A percentile compares a stretch with the other conserved stretches of the same genome.
Conservation (phyloP, 1,284 basidiomycete species). For the Coriolopsis trogii region DNA sequence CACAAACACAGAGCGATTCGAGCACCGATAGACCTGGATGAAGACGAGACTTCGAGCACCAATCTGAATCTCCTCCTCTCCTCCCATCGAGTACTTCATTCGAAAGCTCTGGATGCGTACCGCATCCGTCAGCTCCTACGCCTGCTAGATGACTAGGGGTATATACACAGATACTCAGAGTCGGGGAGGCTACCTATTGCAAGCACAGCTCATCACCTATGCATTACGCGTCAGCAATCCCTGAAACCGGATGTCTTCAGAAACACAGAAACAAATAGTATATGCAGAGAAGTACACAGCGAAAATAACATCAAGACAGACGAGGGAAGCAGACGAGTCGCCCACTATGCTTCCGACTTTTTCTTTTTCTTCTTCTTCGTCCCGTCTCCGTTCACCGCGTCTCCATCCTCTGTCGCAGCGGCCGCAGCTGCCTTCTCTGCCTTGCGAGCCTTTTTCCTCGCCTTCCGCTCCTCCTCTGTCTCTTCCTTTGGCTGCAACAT, state of each 20-base stretch:
- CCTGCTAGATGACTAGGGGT: too few species aligned
- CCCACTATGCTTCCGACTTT: slow-evolving; percentile 52
- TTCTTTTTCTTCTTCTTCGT: slow-evolving; percentile 74
- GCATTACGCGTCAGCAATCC: not conserved
- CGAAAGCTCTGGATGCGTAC: too few species aligned
- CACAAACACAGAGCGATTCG: too few species aligned
- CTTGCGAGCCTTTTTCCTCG: slow-evolving; percentile 72
- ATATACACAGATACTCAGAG: too few species aligned
- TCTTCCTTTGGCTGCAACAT: slow-evolving; percentile 46
- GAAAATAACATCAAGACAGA: slow-evolving; percentile 8
- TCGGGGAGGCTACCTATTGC: not conserved
- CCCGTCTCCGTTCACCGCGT: slow-evolving; percentile 41
- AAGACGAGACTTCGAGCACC: too few species aligned
- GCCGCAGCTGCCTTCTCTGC: slow-evolving; percentile 67
- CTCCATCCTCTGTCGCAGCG: slow-evolving; percentile 40
- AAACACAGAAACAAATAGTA: slow-evolving; percentile 10
- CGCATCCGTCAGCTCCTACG: too few species aligned
- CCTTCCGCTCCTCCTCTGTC: slow-evolving; percentile 75
- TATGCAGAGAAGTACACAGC: slow-evolving; percentile 19
- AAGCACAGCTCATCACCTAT: not conserved
- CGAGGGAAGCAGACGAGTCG: not conserved
- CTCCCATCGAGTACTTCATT: too few species aligned
- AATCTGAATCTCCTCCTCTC: too few species aligned
- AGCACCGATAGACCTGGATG: too few species aligned
- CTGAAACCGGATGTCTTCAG: not conserved